Base-by-base conservation (phyloP, 306 rosid species). In the Sechiopsis laciniata region DNA sequence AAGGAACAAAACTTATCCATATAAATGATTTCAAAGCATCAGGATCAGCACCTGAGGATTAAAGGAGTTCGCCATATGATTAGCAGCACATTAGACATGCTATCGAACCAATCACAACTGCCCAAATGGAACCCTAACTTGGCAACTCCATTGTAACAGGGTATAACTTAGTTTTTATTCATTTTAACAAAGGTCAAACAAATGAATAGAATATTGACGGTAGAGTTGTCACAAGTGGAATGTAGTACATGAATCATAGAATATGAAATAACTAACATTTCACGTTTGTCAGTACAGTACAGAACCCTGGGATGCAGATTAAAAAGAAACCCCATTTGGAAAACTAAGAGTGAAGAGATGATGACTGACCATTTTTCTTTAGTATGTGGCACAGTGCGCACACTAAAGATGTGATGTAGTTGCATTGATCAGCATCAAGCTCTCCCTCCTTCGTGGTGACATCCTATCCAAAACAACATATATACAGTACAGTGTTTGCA, bases 341-440 rank as follows among this genome's bases (percentile, higher is more conserved):
- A 60, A 24, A 55, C 19, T 68, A 45, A 70, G 63, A 62, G 65
- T 74, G 40, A 5, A 21, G 12, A 79, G 6, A n/a, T n/a, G 35
- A 24, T 21, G 72, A 78, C 87, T 77, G 76, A 81, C 97, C 92
- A 61, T 77, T 78, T 80, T 84, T 86, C 80, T 88, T 88, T 15
- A 92, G 62, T 63, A 92, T 90, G 81, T 89, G 89, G 77, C 96
- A 88, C 74, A 83, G 86, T 15, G 95, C 90, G 16, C 83, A 84
- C 19, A 82, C 80, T 74, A 87, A 65, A 9, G 95, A 86, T 48
- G 80, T 74, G 72, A 86, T 73, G 74, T 83, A 74, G 55, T 65
- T 79, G 54, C 79, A 75, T 75, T 80, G 76, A 82, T 87, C 86
- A 35, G 85, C 83, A 73, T 80, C 88, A 78, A 85, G 62, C 79